These are phyloP conservation scores for Aspergillus kassunensis DNA, from an alignment of 495 filamentous ascomycete species.

Conservation along the genomic window DNA sequence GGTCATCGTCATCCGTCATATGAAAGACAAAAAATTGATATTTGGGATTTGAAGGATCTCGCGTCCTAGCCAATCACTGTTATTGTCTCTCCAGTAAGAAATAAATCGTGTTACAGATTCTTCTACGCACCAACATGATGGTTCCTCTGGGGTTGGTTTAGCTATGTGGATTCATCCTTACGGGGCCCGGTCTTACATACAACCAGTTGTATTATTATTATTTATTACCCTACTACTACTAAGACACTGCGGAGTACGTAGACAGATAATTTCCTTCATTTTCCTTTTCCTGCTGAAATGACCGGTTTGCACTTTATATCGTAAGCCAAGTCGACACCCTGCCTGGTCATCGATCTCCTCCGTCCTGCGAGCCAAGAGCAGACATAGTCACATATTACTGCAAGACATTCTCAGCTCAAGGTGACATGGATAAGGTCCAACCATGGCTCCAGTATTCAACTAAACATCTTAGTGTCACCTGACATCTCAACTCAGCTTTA, in stretches of 20 bases:
- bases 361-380: not conserved
- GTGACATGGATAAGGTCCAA: not conserved
- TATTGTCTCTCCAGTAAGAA: not conserved
- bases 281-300: too few species aligned
- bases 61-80: not conserved
- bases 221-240: too few species aligned
- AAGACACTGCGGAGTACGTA: too few species aligned
- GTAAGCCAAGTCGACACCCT: not conserved
- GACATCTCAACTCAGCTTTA: not conserved
- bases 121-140: slow-evolving; percentile 26
- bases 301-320: not conserved
- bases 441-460: not conserved
- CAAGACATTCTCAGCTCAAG: not conserved
- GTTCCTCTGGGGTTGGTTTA: slow-evolving; percentile 24
- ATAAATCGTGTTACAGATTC: slow-evolving; percentile 12
- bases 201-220: too few species aligned
- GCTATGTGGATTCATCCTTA: slow-evolving; percentile 21
- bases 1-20: too few species aligned
- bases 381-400: not conserved
- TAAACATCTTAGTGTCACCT: not conserved
- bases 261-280: too few species aligned
- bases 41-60: not conserved
- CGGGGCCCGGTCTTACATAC: too few species aligned
- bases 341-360: not conserved
- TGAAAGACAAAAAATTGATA: too few species aligned